Conservation (phyloP, 495 filamentous ascomycete species). For the Penicillium chermesinum region DNA sequence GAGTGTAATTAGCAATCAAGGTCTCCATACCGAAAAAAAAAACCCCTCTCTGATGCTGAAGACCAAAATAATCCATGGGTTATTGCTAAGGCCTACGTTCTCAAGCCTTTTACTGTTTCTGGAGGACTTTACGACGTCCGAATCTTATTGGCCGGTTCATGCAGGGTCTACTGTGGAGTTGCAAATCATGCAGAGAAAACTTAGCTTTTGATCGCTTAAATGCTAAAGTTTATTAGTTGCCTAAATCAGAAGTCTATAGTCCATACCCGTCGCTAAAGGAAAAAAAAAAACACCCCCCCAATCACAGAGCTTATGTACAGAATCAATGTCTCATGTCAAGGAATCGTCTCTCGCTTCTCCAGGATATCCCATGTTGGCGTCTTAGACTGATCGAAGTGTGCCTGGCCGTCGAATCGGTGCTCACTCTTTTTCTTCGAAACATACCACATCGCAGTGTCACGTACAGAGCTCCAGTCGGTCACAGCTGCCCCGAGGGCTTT, state of each 20-base stretch:
- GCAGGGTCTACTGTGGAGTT: neutral
- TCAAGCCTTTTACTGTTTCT: no score
- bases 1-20: slow-evolving; percentile 6
- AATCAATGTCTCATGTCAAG: neutral
- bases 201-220: neutral
- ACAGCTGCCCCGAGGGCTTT: slow-evolving; percentile 31
- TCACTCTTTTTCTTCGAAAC: slow-evolving; percentile 30
- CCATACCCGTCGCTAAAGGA: neutral
- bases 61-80: no score
- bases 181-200: neutral
- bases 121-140: no score
- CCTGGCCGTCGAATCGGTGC: slow-evolving; percentile 29
- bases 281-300: no score
- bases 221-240: neutral
- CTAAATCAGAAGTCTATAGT: neutral
- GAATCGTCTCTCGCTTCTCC: neutral
- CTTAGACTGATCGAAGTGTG: slow-evolving; percentile 20
- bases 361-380: slow-evolving; percentile 24
- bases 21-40: neutral
- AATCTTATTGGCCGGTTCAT: neutral
- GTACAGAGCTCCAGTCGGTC: slow-evolving; percentile 31
- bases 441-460: slow-evolving; percentile 31
- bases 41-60: no score
- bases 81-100: no score
- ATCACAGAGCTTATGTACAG: neutral